These are phyloP conservation scores for Phytophthora crassamura DNA, from an alignment of 352 stramenopile genomes.

Conservation along the genomic window DNA sequence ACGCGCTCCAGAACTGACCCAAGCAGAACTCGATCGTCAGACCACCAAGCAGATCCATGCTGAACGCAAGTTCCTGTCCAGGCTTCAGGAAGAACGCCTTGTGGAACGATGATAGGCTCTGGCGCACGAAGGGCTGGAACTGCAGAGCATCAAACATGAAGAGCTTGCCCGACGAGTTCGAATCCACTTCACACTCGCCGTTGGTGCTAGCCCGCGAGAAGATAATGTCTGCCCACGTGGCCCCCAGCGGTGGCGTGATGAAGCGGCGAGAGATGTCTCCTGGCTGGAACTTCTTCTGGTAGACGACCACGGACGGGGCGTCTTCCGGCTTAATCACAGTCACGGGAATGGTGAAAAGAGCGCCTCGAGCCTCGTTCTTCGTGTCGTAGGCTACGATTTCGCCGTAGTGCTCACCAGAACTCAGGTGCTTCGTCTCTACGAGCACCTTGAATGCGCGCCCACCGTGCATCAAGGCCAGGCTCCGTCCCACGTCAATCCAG, in stretches of 20 bases:
- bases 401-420: conserved; percentile 84
- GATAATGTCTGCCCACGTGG: conserved; percentile 89
- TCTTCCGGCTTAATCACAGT: conserved; percentile 89
- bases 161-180: conserved; percentile 69
- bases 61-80: conserved; percentile 70
- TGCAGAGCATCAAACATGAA: conserved; percentile 92
- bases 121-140: conserved; percentile 87
- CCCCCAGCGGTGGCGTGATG: conserved; percentile 73
- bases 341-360: conserved; percentile 93
- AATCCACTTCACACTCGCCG: conserved; percentile 56
- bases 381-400: conserved; percentile 88
- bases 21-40: conserved; percentile 91
- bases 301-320: conserved; percentile 39
- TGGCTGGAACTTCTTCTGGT: conserved; percentile 61
- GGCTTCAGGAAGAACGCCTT: conserved; percentile 76
- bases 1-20: conserved; percentile 91
- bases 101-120: conserved; percentile 74
- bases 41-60: conserved; percentile 74
- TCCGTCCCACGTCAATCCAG: conserved; percentile 90
- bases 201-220: conserved; percentile 58
- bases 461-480: conserved; percentile 89
- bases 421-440: conserved; percentile 86
- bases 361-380: conserved; percentile 60
- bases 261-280: conserved; percentile 85
- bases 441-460: conserved; percentile 90